Conservation (phyloP, 1,284 basidiomycete species). For the Afroboletus lepidellus region DNA sequence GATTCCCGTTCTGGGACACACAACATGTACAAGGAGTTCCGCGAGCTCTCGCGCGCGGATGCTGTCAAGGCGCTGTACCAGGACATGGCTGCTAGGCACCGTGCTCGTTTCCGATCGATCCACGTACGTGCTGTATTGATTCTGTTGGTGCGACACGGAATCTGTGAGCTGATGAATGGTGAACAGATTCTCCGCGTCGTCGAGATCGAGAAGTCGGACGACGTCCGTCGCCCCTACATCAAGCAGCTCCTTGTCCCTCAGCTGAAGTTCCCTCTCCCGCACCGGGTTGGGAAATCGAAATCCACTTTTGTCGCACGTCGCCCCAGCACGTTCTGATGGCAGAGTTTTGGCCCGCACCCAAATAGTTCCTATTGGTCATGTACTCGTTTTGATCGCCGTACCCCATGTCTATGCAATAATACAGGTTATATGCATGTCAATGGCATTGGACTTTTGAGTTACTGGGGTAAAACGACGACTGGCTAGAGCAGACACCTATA, state of each 20-base stretch:
- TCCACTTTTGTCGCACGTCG: conserved; percentile 75
- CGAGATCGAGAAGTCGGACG: conserved; percentile 89
- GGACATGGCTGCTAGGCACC: conserved; percentile 99
- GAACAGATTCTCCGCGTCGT: conserved; percentile 87
- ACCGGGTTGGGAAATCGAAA: conserved; percentile 75
- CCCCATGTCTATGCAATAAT: conserved; percentile 13
- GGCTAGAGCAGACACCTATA: no score
- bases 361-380: conserved; percentile 2
- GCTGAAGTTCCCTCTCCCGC: conserved; percentile 98
- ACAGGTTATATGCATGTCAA: background rate
- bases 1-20: conserved; percentile 97
- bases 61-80: conserved; percentile 98
- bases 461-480: no score
- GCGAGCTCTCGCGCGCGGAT: conserved; percentile 91
- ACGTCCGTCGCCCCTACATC: conserved; percentile 95
- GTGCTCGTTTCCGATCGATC: conserved; percentile 98
- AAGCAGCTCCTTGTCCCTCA: conserved; percentile 90
- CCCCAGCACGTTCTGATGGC: conserved; percentile 62
- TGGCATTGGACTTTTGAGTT: background rate
- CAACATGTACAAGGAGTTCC: conserved; percentile 99
- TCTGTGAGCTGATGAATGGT: conserved; percentile 1
- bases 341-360: background rate
- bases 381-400: conserved; percentile 7
- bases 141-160: background rate
- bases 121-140: conserved; percentile 56